These are phyloP conservation scores for Penicillium sp. DNA, from an alignment of 2,329 filamentous ascomycete genomes.

Conservation along the genomic window DNA sequence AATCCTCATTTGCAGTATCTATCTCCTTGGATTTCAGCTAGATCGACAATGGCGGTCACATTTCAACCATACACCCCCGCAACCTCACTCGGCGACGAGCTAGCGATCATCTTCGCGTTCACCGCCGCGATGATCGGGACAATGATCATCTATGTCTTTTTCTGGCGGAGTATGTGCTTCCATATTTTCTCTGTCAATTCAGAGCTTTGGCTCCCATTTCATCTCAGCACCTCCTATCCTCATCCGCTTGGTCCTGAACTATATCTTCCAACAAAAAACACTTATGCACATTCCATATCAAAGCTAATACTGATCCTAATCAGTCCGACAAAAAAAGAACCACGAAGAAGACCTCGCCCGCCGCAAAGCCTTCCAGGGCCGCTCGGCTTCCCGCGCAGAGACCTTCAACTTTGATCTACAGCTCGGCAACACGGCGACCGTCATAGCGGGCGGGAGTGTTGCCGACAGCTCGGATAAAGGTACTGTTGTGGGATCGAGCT, in stretches of 20 bases:
- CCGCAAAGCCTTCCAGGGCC: conserved; percentile 31
- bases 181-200: too few species aligned
- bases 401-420: neutral
- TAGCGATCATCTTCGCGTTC: conserved; percentile 43
- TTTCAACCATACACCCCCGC: conserved; percentile 31
- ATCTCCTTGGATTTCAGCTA: neutral
- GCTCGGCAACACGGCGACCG: conserved; percentile 3
- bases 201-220: too few species aligned
- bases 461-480: neutral
- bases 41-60: neutral
- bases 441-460: conserved; percentile 1
- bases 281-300: too few species aligned
- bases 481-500: neutral
- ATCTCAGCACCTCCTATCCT: too few species aligned
- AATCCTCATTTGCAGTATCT: too few species aligned
- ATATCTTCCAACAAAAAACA: too few species aligned
- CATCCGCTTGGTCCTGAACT: too few species aligned
- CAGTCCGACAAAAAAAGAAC: conserved; percentile 17
- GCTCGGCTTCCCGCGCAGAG: conserved; percentile 1
- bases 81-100: conserved; percentile 34
- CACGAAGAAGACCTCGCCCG: conserved; percentile 31
- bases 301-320: neutral
- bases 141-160: conserved; percentile 34
- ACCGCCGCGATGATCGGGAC: conserved; percentile 33
- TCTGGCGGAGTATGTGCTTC: conserved; percentile 35